A percentile compares a stretch with the other conserved stretches of the same genome.
Evolutionary conservation across 306 rosid genomes (phyloP).

Genomic region (Echinosophora koreensis): DNA sequence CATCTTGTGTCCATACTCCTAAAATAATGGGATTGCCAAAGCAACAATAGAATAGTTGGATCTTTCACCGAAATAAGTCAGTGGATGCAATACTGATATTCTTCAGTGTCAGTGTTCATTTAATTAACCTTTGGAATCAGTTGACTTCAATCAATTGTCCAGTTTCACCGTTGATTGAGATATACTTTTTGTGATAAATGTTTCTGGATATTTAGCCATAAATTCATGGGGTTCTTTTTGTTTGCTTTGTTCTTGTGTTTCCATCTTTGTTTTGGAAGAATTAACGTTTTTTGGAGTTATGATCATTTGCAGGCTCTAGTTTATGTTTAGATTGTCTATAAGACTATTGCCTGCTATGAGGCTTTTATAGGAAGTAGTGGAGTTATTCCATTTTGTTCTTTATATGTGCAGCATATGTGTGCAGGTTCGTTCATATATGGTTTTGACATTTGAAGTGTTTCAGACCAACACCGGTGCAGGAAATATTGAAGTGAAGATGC

Average conservation of each 20-base stretch:
- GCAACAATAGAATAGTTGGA: neutral
- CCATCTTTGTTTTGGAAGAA: conserved; percentile 20
- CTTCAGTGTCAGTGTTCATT: neutral
- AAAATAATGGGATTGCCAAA: neutral
- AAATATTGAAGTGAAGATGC: conserved; percentile 38
- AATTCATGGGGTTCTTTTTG: neutral
- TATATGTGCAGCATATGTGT: conserved; percentile 24
- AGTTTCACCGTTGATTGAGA: neutral
- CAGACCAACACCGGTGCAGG: neutral
- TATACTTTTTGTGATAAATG: conserved; percentile 4
- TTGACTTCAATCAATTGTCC: conserved; percentile 7
- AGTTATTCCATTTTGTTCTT: conserved; percentile 24
- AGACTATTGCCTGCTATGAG: neutral
- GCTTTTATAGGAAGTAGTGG: neutral
- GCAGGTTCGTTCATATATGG: conserved; percentile 30
- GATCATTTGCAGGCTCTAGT: conserved; percentile 17
- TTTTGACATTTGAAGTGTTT: conserved; percentile 23
- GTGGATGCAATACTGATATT: neutral
- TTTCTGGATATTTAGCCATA: neutral
- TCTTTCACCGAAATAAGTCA: conserved; percentile 28
- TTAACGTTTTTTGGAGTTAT: neutral
- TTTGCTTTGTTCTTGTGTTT: conserved; percentile 22
- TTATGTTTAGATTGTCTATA: conserved; percentile 18
- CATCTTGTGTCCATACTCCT: neutral
- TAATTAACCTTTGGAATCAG: conserved; percentile 12